A percentile compares a stretch with the other conserved stretches of the same genome.
Conservation (phyloP, 345 rosid species). For the Physaria fendleri region DNA sequence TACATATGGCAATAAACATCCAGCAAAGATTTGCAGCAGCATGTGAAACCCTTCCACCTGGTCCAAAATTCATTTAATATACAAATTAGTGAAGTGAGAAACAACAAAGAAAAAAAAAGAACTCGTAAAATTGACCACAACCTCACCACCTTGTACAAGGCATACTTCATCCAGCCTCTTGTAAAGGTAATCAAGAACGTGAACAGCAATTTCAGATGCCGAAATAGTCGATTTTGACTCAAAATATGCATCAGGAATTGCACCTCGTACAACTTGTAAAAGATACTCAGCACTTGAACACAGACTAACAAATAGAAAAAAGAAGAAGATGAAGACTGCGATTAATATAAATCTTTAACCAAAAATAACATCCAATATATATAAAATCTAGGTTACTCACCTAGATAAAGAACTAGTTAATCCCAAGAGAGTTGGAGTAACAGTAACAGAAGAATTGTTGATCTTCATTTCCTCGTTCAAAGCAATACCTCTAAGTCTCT, state of each 20-base stretch:
- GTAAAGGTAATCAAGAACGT: conserved; percentile 75
- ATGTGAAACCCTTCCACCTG: conserved; percentile 79
- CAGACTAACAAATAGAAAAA: conserved; percentile 16
- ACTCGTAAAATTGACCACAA: conserved; percentile 30
- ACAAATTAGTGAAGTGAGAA: conserved; percentile 1
- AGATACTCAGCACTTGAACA: conserved; percentile 30
- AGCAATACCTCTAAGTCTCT: conserved; percentile 75
- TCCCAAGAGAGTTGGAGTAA: conserved; percentile 70
- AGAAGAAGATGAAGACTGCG: background rate
- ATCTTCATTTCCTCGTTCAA: conserved; percentile 76
- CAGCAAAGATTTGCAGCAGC: conserved; percentile 76
- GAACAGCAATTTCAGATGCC: conserved; percentile 57
- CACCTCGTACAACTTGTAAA: conserved; percentile 63
- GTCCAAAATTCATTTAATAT: conserved; percentile 25
- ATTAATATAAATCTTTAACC: background rate
- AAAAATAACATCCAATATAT: background rate
- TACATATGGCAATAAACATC: conserved; percentile 66
- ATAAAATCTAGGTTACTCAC: conserved; percentile 27
- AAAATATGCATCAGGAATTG: conserved; percentile 53
- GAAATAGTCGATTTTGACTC: conserved; percentile 44
- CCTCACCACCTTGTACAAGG: conserved; percentile 94
- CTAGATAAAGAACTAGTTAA: conserved; percentile 66
- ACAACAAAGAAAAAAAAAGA: background rate
- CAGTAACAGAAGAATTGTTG: conserved; percentile 29
- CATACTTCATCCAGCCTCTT: conserved; percentile 68